phyloP scores from a whole-genome alignment of 495 filamentous ascomycete species.

The Hypoxylon rickii region DNA sequence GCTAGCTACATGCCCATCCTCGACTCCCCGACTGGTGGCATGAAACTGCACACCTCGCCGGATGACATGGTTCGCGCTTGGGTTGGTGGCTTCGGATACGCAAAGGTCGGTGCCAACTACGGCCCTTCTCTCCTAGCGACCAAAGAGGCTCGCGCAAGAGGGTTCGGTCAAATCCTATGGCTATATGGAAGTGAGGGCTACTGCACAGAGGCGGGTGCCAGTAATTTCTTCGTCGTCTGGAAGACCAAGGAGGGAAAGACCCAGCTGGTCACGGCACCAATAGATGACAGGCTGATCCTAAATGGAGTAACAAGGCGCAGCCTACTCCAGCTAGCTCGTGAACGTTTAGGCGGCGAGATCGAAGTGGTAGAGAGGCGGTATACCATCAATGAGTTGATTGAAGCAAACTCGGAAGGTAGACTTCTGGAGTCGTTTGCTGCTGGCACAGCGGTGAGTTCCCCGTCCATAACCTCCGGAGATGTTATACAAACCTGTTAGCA shows the following conservation, averaged over 20 bases:
- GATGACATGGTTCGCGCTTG: constrained; percentile 77
- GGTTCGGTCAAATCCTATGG: constrained; percentile 92
- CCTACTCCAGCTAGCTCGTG: constrained; percentile 72
- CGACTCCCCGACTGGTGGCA: constrained; percentile 59
- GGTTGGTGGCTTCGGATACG: constrained; percentile 89
- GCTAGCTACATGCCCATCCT: constrained; percentile 70
- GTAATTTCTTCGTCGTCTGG: constrained; percentile 91
- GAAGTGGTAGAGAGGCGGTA: constrained; percentile 81
- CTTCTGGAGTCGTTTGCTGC: constrained; percentile 84
- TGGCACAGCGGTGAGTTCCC: constrained; percentile 75
- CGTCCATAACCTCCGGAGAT: neutral
- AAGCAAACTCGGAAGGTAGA: constrained; percentile 74
- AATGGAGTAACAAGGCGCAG: constrained; percentile 82
- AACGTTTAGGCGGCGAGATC: constrained; percentile 62
- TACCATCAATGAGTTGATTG: constrained; percentile 76
- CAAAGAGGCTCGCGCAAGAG: constrained; percentile 63
- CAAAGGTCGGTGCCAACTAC: constrained; percentile 93
- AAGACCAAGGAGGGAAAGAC: constrained; percentile 65
- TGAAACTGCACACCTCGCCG: constrained; percentile 76
- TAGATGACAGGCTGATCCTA: constrained; percentile 81
- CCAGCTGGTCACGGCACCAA: constrained; percentile 80
- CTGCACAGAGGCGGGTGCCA: constrained; percentile 90
- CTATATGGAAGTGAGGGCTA: constrained; percentile 73
- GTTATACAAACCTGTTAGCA: no score
- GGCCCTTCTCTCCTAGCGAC: constrained; percentile 80